A percentile compares a stretch with the other conserved stretches of the same genome.
Conservation (phyloP, 1,284 basidiomycete genomes). For the Entoloma clypeatum region DNA sequence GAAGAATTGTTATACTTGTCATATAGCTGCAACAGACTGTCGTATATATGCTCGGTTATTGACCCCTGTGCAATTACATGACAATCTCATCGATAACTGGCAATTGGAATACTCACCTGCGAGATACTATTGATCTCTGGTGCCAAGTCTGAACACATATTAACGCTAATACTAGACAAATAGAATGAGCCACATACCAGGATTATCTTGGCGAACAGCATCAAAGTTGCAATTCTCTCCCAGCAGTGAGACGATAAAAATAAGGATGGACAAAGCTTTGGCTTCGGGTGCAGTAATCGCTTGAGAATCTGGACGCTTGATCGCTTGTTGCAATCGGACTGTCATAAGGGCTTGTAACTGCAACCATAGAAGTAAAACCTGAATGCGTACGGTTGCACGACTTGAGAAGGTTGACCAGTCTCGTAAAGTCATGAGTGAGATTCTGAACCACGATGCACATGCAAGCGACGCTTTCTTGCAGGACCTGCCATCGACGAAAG, state of each 20-base stretch:
- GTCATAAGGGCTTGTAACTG: background rate
- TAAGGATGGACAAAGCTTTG: constrained; percentile 49
- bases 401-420: constrained; percentile 74
- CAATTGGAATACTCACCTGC: constrained; percentile 36
- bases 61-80: constrained; percentile 49
- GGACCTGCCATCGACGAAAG: constrained; percentile 42
- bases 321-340: constrained; percentile 59
- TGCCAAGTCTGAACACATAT: constrained; percentile 41
- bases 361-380: background rate
- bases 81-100: constrained; percentile 7
- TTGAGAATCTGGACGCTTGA: constrained; percentile 34
- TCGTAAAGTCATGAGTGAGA: constrained; percentile 82
- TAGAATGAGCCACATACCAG: constrained; percentile 37
- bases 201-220: constrained; percentile 55
- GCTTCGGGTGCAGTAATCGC: constrained; percentile 38
- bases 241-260: constrained; percentile 80
- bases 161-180: background rate
- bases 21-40: constrained; percentile 67
- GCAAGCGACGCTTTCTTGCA: constrained; percentile 90
- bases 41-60: constrained; percentile 81
- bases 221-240: constrained; percentile 91
- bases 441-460: constrained; percentile 82
- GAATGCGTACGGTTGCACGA: constrained; percentile 70
- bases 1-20: constrained; percentile 51
- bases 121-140: constrained; percentile 60